Percentiles rank a stretch among this genome's conserved stretches.
phyloP scores from a whole-genome alignment of 1,139 yeast species.

The Pichia sorboxylosa region DNA sequence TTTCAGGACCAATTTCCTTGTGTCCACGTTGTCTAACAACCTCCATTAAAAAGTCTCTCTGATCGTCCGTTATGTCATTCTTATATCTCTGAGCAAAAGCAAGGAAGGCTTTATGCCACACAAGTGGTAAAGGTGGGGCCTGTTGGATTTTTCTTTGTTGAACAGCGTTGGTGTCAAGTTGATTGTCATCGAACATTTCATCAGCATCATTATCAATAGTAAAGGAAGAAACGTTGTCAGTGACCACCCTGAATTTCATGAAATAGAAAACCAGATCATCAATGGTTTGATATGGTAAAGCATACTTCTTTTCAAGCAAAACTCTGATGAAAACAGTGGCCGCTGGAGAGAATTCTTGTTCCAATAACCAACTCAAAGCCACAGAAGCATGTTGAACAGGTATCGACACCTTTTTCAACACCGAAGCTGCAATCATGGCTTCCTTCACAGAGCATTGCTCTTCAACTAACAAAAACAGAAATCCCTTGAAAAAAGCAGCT shows the following conservation, averaged over 20 bases:
- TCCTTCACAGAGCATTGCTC: slow-evolving; percentile 80
- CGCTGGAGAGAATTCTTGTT: slow-evolving; percentile 79
- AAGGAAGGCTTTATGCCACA: slow-evolving; percentile 93
- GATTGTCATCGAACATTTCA: slow-evolving; percentile 22
- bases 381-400: slow-evolving; percentile 96
- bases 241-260: slow-evolving; percentile 65
- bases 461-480: slow-evolving; percentile 80
- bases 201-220: slow-evolving; percentile 17
- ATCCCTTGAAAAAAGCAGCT: slow-evolving; percentile 94
- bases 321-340: slow-evolving; percentile 84
- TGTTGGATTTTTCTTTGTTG: slow-evolving; percentile 22
- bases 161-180: slow-evolving; percentile 24
- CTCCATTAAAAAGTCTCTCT: slow-evolving; percentile 84
- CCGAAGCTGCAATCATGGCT: slow-evolving; percentile 91
- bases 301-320: slow-evolving; percentile 85
- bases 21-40: slow-evolving; percentile 87
- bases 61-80: slow-evolving; percentile 95
- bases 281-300: slow-evolving; percentile 90
- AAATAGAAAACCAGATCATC: slow-evolving; percentile 94
- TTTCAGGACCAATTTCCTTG: slow-evolving; percentile 83
- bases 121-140: slow-evolving; percentile 75
- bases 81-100: slow-evolving; percentile 93
- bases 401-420: slow-evolving; percentile 76
- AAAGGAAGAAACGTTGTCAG: slow-evolving; percentile 22
- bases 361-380: slow-evolving; percentile 75